Evolutionary conservation across 495 filamentous ascomycete species (phyloP).

Genomic region (Articulospora tetracladia): DNA sequence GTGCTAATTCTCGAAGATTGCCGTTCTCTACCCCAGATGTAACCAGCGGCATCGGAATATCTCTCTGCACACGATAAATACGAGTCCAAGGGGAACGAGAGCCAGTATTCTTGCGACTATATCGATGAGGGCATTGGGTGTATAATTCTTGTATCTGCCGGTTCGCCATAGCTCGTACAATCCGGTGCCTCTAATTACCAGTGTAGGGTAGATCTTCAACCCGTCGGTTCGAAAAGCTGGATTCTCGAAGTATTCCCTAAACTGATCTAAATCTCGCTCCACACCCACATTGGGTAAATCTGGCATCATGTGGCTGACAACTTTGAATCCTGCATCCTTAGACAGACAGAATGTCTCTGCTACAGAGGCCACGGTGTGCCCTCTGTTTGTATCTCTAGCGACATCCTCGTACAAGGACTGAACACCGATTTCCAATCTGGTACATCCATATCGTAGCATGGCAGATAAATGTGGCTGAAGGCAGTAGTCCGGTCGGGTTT

Average conservation of each 20-base stretch:
- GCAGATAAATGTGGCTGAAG: slow-evolving; percentile 83
- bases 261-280: slow-evolving; percentile 95
- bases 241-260: slow-evolving; percentile 96
- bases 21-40: slow-evolving; percentile 97
- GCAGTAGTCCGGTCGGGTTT: slow-evolving; percentile 96
- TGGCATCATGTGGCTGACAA: slow-evolving; percentile 99
- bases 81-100: slow-evolving; percentile 96
- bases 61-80: slow-evolving; percentile 96
- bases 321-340: slow-evolving; percentile 98
- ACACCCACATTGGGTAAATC: slow-evolving; percentile 97
- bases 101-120: slow-evolving; percentile 93
- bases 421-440: slow-evolving; percentile 88
- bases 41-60: slow-evolving; percentile 98
- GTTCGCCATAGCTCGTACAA: slow-evolving; percentile 98
- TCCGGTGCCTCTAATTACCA: slow-evolving; percentile 95
- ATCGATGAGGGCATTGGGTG: slow-evolving; percentile 92
- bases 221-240: slow-evolving; percentile 97
- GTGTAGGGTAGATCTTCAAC: slow-evolving; percentile 95
- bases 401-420: slow-evolving; percentile 98
- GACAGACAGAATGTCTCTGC: slow-evolving; percentile 91
- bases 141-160: slow-evolving; percentile 97
- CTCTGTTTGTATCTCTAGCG: slow-evolving; percentile 94
- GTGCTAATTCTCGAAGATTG: slow-evolving; percentile 87
- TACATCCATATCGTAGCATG: slow-evolving; percentile 97
- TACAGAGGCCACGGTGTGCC: slow-evolving; percentile 92